Evolutionary conservation across 2,329 filamentous ascomycete species (phyloP), one percentile per base, ranked within the genome.

Genomic region (Aspergillus sp.): DNA sequence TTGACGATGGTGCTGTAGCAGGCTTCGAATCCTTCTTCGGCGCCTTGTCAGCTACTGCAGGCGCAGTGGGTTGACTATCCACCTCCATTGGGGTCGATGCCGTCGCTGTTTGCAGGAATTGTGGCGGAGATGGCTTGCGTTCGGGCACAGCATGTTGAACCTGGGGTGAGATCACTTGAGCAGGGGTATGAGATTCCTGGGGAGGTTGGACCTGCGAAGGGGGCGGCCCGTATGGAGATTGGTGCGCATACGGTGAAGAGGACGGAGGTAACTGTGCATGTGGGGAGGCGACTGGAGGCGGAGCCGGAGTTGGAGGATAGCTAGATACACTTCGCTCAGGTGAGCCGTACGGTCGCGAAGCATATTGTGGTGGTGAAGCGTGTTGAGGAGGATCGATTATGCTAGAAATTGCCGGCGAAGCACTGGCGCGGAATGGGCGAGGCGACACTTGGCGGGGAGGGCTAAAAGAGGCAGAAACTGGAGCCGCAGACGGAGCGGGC

Each of bases 391-490:
- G 90, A 68, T 97, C 92, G 54, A 97, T 91, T 60, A 97, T 84
- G 77, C 92, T 96, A 6, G 92, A 90, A 68, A 97, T 97, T 3
- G 94, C 94, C 1, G 94, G 93, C 4, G 94, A 97, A 45, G 91
- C 91, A 73, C 91, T 94, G n/a, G 91, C 90, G 58, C 90, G 87
- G 76, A 90, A 79, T 22, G 71, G 68, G 72, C 76, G 85, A 78
- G 74, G 76, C 15, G 80, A 82, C 7, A 81, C 79, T n/a, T 78
- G 78, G 59, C 80, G 78, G n/a, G 79, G 74, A 28, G 79, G 80
- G 64, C 74, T 82, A 66, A 80, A 81, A 66, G 76, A 54, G 69
- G 41, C 22, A 30, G 59, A 54, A n/a, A 41, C 49, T n/a, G 63
- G 53, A 17, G 58, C 34, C 4, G 50, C 34, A 38, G 55, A 43